These are phyloP conservation scores for Pleurotus platypus DNA, from an alignment of 768 basidiomycete genomes.

Conservation along the genomic window DNA sequence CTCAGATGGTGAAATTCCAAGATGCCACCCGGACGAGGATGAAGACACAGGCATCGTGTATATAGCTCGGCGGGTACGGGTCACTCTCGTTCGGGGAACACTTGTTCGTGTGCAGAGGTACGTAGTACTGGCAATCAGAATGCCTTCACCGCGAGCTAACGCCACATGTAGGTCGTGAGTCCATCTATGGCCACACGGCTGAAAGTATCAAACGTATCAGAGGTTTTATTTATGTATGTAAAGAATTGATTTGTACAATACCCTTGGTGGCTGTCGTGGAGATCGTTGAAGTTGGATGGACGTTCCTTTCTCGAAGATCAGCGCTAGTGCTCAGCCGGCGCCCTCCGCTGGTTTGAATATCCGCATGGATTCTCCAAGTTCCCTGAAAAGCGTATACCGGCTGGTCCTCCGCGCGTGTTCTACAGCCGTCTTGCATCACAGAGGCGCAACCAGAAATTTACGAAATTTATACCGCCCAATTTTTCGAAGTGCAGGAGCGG, in stretches of 20 bases:
- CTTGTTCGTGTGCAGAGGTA: background rate
- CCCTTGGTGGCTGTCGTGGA: too few relatives aligned
- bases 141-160: too few relatives aligned
- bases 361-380: background rate
- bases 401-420: constrained; percentile 54
- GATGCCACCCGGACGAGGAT: background rate
- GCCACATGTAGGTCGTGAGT: too few relatives aligned
- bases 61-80: background rate
- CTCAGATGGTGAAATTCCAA: background rate
- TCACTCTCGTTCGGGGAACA: background rate
- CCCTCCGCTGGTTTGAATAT: too few relatives aligned
- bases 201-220: too few relatives aligned
- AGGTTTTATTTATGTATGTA: too few relatives aligned
- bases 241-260: too few relatives aligned
- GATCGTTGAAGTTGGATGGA: too few relatives aligned
- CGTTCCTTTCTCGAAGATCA: too few relatives aligned
- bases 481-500: constrained; percentile 48
- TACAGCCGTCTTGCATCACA: constrained; percentile 56
- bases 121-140: background rate
- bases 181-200: too few relatives aligned
- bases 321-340: too few relatives aligned
- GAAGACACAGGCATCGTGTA: background rate
- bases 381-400: constrained; percentile 57
- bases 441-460: constrained; percentile 36
- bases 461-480: constrained; percentile 49